Base-by-base conservation (phyloP, 2,329 filamentous ascomycete genomes). In the Plectosphaerella plurivora region DNA sequence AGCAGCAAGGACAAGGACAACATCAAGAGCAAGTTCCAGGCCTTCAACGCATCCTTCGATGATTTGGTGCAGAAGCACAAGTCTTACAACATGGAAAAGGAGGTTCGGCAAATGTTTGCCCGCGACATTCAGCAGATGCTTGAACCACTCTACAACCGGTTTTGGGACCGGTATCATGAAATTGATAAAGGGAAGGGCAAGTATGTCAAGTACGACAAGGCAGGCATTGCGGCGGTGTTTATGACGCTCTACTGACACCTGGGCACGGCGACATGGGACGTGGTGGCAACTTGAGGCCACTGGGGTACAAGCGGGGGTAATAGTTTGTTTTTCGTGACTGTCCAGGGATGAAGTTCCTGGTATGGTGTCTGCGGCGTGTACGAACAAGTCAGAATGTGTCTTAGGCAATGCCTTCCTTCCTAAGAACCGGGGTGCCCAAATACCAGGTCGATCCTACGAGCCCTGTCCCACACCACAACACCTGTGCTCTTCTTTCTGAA, bases 131-230 rank as follows among this genome's bases (percentile, higher is more conserved):
- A 94, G 68, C 86, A 87, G 61, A 90, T 96, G 73, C 86, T 99
- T 52, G 93, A 97, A 72, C 92, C 93, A 51, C 78, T 99, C 14
- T 99, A 99, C 73, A 88, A 88, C 56, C 82, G 94, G 45, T 99
- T 99, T 72, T 97, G 91, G 85, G 94, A 97, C 71, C 83, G 93
- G 25, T 99, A 99, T 67, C 92, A 97, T 67, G 94, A 97, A 71
- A 86, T 97, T 58, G 93, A 97, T 72, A 97, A 96, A 75, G 94
- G 94, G 54, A 95, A 92, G 73, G 93, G 93, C 60, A 99, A 99
- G 71, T 96, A 97, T 70, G 91, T 96, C 68, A 97, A 96, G 74
- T 97, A 96, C 68, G 92, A 97, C 74, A 97, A 97, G 76, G 78
- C 78, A 41, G 82, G 84, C 47, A 86, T 99, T 62, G 83, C 88